Evolutionary conservation across 2,329 filamentous ascomycete species (phyloP), one percentile per base, ranked within the genome.

Genomic region (Xylogone sp.): DNA sequence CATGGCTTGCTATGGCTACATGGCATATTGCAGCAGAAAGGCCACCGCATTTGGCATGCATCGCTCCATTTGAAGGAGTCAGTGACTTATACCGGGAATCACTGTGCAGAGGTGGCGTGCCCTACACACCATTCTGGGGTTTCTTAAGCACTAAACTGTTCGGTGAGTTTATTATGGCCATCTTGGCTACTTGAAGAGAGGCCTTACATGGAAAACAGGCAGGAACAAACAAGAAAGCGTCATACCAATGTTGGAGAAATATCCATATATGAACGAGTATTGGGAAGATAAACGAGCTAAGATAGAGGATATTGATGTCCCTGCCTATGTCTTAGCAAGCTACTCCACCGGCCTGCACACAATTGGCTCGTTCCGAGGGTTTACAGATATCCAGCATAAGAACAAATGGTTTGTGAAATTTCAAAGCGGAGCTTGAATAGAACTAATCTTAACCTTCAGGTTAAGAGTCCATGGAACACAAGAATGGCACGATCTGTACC

Each of bases 401-500:
- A 19, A 19, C 27, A 55, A 53, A 44, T 53, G 51, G 50, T 39
- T 10, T 31, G 13, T 31, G 8, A 31, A 31, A 8, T 31, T 31
- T 31, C 27, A 7, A n/a, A n/a, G n/a, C n/a, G n/a, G n/a, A n/a
- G n/a, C n/a, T n/a, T n/a, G n/a, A n/a, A n/a, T n/a, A n/a, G n/a
- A n/a, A n/a, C n/a, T n/a, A n/a, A n/a, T 31, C 27, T 31, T 13
- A 31, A 13, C 27, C 13, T 31, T 13, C 27, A 39, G 24, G 31
- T 20, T 50, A n/a, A 19, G 53, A 13, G 18, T 53, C 16, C 47
- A 55, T 46, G 62, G 64, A 16, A 62, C 62, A 4, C 71, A 75
- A 53, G 74, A 76, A 50, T 76, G 72, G 74, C 69, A 68, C 49
- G 73, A 76, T 49, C 54, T 74, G 3, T 75, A 69, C 52, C 62